Base-by-base conservation (phyloP, 345 rosid species). In the Eucalyptus regnans region DNA sequence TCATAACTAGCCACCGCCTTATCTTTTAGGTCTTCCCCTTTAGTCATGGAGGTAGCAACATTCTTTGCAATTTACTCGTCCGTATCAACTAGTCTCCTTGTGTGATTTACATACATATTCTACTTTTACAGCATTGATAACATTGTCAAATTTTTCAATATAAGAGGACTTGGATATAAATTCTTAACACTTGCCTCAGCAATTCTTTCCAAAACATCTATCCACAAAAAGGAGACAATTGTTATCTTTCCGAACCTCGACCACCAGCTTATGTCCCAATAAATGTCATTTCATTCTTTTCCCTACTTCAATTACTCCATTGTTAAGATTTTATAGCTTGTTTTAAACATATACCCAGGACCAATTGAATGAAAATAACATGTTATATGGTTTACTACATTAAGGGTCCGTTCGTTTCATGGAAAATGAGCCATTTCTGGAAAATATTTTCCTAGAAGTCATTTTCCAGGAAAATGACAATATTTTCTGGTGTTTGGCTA, bases 211-310 rank as follows among this genome's bases (percentile, higher is more conserved):
- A 0, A 49, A 1, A 49, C 50, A 49, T 49, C 50, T 49, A 49
- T 12, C 2, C 50, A 12, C 33, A 27, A 4, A 31, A 33, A 68
- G 12, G 22, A 68, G 43, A 68, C 4, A 0, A 31, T 0, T 31
- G 12, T 16, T 1, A 33, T 68, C 44, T 16, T 33, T 33, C 5
- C 4, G 37, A n/a, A 64, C 20, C 76, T 64, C 6, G 0, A 14
- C 37, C 11, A 15, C 76, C 20, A 15, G 16, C 66, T 60, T 27
- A 60, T 0, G 8, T 60, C 0, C 2, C 16, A 64, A 64, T n/a
- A n/a, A n/a, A 2, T n/a, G 3, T n/a, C 3, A 5, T 64, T 64
- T 64, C 8, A 29, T 62, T 62, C 20, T 2, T 64, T 66, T 31
- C 1, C 1, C 41, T 15, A 1, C 79, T 66, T 7, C 76, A 66